phyloP scores from a whole-genome alignment of 768 basidiomycete species.

The Rhodotorula sphaerocarpa region DNA sequence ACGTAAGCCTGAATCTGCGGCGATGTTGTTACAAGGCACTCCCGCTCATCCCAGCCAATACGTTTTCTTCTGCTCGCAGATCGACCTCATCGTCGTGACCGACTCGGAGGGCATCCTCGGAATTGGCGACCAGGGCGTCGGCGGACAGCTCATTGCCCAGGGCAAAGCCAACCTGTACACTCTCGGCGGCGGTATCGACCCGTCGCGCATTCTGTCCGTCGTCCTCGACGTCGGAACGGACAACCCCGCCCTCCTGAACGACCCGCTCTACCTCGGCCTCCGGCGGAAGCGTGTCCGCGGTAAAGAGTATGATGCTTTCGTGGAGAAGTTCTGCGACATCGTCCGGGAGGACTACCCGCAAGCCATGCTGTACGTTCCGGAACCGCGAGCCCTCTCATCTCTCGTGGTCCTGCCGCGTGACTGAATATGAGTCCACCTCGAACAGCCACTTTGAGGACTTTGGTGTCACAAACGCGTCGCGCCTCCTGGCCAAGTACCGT shows the following conservation, averaged over 20 bases:
- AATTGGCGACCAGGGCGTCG: slow-evolving; percentile 64
- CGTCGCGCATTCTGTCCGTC: slow-evolving; percentile 41
- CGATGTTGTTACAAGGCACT: too few relatives aligned
- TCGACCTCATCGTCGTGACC: slow-evolving; percentile 73
- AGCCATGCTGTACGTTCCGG: slow-evolving; percentile 9
- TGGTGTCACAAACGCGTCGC: slow-evolving; percentile 17
- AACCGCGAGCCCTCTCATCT: too few relatives aligned
- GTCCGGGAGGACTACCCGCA: slow-evolving; percentile 33
- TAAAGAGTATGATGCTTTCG: slow-evolving; percentile 64
- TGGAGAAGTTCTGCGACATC: slow-evolving; percentile 55
- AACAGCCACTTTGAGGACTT: slow-evolving; percentile 59
- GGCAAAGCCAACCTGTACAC: slow-evolving; percentile 42
- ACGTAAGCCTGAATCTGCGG: too few relatives aligned
- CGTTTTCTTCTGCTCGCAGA: too few relatives aligned
- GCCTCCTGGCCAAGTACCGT: slow-evolving; percentile 50
- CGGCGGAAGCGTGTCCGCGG: slow-evolving; percentile 61
- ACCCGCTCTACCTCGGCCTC: slow-evolving; percentile 45
- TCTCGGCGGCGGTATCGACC: slow-evolving; percentile 43
- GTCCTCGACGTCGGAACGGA: slow-evolving; percentile 65
- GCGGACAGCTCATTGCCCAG: slow-evolving; percentile 42
- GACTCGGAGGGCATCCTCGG: slow-evolving; percentile 82
- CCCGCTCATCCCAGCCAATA: too few relatives aligned
- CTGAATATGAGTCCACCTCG: slow-evolving; percentile 47
- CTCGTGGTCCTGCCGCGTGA: background rate
- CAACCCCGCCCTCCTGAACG: slow-evolving; percentile 57